These are phyloP conservation scores for Chamaecyparis obtusa DNA, from an alignment of 75 land plant genomes.

Conservation along the genomic window DNA sequence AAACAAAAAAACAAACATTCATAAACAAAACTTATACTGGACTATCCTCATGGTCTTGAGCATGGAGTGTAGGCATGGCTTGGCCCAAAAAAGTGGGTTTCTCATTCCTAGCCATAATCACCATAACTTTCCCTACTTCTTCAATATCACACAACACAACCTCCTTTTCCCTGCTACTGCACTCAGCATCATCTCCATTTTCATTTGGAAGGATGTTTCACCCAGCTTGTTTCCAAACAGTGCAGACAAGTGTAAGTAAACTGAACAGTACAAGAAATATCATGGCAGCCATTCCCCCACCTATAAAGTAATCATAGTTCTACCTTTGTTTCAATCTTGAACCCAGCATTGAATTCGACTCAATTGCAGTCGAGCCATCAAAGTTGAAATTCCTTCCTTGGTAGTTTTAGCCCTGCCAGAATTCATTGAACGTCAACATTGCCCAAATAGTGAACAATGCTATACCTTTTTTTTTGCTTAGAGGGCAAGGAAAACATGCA, in stretches of 20 bases:
- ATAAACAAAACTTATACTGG: no score
- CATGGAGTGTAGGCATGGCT: no score
- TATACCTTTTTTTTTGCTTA: no score
- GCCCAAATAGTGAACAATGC: neutral
- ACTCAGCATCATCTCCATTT: neutral
- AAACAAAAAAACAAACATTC: no score
- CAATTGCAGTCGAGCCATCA: no score
- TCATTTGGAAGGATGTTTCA: neutral
- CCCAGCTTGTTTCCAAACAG: neutral
- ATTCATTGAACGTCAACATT: neutral
- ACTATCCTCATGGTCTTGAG: no score
- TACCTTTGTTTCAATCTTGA: neutral
- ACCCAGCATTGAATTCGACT: no score
- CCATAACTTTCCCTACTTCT: neutral
- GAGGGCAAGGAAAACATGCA: neutral
- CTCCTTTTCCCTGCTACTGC: neutral
- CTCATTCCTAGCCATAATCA: neutral
- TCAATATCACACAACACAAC: neutral
- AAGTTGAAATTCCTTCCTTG: no score
- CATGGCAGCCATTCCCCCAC: neutral
- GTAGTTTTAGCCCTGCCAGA: no score
- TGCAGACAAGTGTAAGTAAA: neutral
- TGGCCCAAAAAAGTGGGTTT: no score
- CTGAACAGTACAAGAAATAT: neutral
- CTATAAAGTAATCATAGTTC: neutral